Conservation (phyloP, 352 stramenopile genomes). For the Phytopythium boreale region DNA sequence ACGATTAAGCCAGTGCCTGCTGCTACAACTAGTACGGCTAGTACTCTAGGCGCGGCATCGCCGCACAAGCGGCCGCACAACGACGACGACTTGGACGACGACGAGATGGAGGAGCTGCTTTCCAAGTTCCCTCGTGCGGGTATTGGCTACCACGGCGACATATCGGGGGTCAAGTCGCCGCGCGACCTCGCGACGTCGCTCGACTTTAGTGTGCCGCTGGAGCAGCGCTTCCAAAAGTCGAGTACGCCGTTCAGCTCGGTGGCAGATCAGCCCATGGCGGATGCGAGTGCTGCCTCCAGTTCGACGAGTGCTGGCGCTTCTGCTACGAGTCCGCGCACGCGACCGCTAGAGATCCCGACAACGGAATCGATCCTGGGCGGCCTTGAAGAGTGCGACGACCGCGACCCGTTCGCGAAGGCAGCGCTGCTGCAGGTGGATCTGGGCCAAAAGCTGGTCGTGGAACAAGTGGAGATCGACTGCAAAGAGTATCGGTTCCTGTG, state of each 20-base stretch:
- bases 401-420: slow-evolving; percentile 70
- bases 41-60: neutral
- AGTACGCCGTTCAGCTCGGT: slow-evolving; percentile 74
- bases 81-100: slow-evolving; percentile 49
- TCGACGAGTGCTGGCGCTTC: neutral
- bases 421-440: slow-evolving; percentile 48
- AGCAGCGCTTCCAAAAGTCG: slow-evolving; percentile 77
- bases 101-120: slow-evolving; percentile 54
- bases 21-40: neutral
- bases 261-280: slow-evolving; percentile 43
- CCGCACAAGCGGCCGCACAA: slow-evolving; percentile 54
- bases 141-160: slow-evolving; percentile 76
- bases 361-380: slow-evolving; percentile 74
- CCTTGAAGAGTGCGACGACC: slow-evolving; percentile 79
- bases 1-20: neutral
- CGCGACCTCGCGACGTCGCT: slow-evolving; percentile 38
- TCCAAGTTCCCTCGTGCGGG: slow-evolving; percentile 66
- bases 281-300: slow-evolving; percentile 18
- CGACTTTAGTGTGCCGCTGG: slow-evolving; percentile 46
- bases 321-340: slow-evolving; percentile 11
- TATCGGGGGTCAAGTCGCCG: slow-evolving; percentile 50
- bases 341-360: slow-evolving; percentile 55
- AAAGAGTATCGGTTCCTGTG: slow-evolving; percentile 64
- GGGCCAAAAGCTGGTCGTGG: slow-evolving; percentile 27
- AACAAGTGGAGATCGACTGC: slow-evolving; percentile 65